Evolutionary conservation across 768 basidiomycete species (phyloP).

Genomic region (Podaxis sp.): DNA sequence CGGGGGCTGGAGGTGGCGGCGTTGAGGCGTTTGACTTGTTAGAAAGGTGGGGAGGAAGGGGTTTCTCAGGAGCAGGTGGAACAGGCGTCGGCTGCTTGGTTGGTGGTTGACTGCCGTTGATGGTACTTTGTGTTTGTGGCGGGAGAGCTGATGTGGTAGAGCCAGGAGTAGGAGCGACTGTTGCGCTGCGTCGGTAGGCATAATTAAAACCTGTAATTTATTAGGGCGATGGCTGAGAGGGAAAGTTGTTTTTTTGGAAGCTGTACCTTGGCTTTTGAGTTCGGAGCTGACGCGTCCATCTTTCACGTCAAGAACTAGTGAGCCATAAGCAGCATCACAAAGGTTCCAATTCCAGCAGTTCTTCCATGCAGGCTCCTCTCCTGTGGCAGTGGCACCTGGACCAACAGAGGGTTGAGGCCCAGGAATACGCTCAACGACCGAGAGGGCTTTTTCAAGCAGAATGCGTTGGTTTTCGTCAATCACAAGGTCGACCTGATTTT

Average conservation of each 20-base stretch:
- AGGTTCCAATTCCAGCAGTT: slow-evolving; percentile 99
- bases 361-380: slow-evolving; percentile 95
- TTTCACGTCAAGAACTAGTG: slow-evolving; percentile 81
- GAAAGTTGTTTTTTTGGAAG: slow-evolving; percentile 1
- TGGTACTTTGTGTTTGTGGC: slow-evolving; percentile 21
- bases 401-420: slow-evolving; percentile 39
- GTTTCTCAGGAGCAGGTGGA: slow-evolving; percentile 22
- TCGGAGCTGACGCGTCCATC: slow-evolving; percentile 92
- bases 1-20: slow-evolving; percentile 26
- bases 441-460: slow-evolving; percentile 84
- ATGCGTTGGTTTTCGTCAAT: slow-evolving; percentile 89
- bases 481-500: slow-evolving; percentile 83
- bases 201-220: slow-evolving; percentile 82
- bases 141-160: slow-evolving; percentile 51
- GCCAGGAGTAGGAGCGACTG: slow-evolving; percentile 54
- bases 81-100: slow-evolving; percentile 34
- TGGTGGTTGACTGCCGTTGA: slow-evolving; percentile 31
- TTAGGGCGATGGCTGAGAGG: background rate
- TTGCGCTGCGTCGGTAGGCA: slow-evolving; percentile 78
- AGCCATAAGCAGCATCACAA: slow-evolving; percentile 92
- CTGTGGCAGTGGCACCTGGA: slow-evolving; percentile 45
- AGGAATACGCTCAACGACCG: slow-evolving; percentile 80
- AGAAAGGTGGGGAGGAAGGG: slow-evolving; percentile 24
- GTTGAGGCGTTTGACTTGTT: slow-evolving; percentile 35
- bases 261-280: slow-evolving; percentile 83